phyloP scores from a whole-genome alignment of 2,329 filamentous ascomycete species.

The Hypoxylon sp. region DNA sequence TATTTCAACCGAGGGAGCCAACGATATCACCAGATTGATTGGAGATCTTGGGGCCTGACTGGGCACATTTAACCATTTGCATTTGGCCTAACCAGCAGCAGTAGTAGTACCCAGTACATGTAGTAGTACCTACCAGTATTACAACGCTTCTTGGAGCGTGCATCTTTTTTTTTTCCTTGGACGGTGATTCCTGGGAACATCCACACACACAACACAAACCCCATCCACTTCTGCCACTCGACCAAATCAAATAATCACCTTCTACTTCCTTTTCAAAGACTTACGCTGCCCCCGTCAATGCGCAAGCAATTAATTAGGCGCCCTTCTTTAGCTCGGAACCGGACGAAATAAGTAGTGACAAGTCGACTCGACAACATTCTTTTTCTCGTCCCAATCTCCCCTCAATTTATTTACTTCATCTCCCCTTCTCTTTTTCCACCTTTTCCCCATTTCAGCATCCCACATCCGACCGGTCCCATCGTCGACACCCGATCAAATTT shows the following conservation, averaged over 20 bases:
- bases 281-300: slow-evolving; percentile 22
- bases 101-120: not conserved
- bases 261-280: not conserved
- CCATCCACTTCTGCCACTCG: slow-evolving; percentile 14
- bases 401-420: slow-evolving; percentile 10
- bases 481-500: slow-evolving; percentile 16
- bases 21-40: slow-evolving; percentile 14
- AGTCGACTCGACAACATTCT: slow-evolving; percentile 31
- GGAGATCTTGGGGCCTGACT: slow-evolving; percentile 26
- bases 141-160: not conserved
- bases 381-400: slow-evolving; percentile 16
- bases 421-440: not conserved
- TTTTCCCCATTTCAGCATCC: slow-evolving; percentile 11
- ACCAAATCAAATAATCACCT: slow-evolving; percentile 13
- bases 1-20: slow-evolving; percentile 25
- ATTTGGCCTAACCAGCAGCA: slow-evolving; percentile 28
- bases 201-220: slow-evolving; percentile 17
- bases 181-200: slow-evolving; percentile 18
- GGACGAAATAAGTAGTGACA: slow-evolving; percentile 30
- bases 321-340: slow-evolving; percentile 27
- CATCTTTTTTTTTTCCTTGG: slow-evolving; percentile 13
- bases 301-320: slow-evolving; percentile 30
- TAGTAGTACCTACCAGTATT: not conserved
- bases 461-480: slow-evolving; percentile 17
- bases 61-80: not conserved